Evolutionary conservation across 768 basidiomycete genomes (phyloP), one percentile per base, ranked within the genome.

Genomic region (Lentinula aciculospora): DNA sequence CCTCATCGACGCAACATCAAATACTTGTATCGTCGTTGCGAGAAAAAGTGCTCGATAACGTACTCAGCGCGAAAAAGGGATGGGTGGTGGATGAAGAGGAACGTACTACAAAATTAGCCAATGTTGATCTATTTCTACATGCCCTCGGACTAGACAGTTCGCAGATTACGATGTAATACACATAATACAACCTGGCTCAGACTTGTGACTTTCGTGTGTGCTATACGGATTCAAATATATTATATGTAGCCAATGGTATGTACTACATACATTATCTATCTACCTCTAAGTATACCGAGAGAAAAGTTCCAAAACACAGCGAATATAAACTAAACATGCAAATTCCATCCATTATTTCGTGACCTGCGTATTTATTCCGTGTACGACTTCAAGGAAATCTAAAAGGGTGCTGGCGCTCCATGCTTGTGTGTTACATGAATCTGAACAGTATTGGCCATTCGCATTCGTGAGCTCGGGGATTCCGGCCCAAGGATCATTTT

Each of bases 371-470:
- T 54, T 36, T 40, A 67, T 48, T 57, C 74, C 73, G 65, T 89
- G 82, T 56, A 89, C 91, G 48, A 79, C 81, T 64, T 94, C 85
- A 51, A 97, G 71, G 69, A 95, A 90, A 73, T 97, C 95, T 27
- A 98, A 76, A 61, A 98, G 70, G 23, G 93, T 96, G 69, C 92
- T 94, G 46, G 92, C 84, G 66, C 92, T 94, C 97, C 96, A 98
- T 3, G 96, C 97, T 68, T 98, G 97, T 27, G 97, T 94, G 46
- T 81, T 76, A 68, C 96, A 98, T 46, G 93, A 94, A 71, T 98
- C 95, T 53, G 70, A 70, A 68, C 96, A 98, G 71, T 83, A 84
- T 37, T 75, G 73, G 10, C 95, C 96, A 61, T 94, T 81, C 67
- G 82, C 82, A 70, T 96, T 94, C 58, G 93, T 95, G 61, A 94